Evolutionary conservation across 192 early-diverging fungal genomes (phyloP).

Genomic region (Mortierella claussenii): DNA sequence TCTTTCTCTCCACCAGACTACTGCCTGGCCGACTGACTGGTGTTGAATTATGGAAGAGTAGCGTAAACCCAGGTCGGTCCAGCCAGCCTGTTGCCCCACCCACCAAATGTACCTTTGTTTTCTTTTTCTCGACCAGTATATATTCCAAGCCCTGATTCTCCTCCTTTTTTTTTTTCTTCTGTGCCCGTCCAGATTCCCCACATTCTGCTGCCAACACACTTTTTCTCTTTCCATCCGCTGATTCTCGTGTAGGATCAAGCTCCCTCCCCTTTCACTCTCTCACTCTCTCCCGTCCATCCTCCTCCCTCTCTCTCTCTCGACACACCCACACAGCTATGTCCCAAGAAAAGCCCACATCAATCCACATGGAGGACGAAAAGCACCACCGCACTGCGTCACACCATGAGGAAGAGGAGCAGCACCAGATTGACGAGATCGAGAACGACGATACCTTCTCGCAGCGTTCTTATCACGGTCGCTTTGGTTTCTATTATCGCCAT

Average conservation of each 20-base stretch:
- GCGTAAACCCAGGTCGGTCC: no score
- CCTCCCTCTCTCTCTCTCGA: not conserved
- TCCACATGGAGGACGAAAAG: conserved; percentile 29
- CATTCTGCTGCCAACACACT: not conserved
- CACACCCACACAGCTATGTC: conserved; percentile 4
- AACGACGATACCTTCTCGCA: conserved; percentile 23
- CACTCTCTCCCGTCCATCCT: not conserved
- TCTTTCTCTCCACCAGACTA: no score
- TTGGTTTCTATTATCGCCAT: conserved; percentile 36
- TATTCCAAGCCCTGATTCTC: not conserved
- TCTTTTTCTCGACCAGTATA: not conserved
- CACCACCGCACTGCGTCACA: not conserved
- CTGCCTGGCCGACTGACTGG: no score
- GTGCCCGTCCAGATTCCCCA: conserved; percentile 24
- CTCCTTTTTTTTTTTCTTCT: conserved; percentile 23
- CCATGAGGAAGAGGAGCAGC: not conserved
- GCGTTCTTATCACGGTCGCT: conserved; percentile 40
- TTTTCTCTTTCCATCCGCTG: not conserved
- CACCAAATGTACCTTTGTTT: no score
- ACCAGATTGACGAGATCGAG: conserved; percentile 13
- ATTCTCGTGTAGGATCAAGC: not conserved
- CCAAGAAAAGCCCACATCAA: conserved; percentile 13
- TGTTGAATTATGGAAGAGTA: no score
- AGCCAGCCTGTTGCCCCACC: not conserved
- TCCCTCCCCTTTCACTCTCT: not conserved